phyloP scores from a whole-genome alignment of 1,284 basidiomycete genomes.

The Sparassis latifolia region DNA sequence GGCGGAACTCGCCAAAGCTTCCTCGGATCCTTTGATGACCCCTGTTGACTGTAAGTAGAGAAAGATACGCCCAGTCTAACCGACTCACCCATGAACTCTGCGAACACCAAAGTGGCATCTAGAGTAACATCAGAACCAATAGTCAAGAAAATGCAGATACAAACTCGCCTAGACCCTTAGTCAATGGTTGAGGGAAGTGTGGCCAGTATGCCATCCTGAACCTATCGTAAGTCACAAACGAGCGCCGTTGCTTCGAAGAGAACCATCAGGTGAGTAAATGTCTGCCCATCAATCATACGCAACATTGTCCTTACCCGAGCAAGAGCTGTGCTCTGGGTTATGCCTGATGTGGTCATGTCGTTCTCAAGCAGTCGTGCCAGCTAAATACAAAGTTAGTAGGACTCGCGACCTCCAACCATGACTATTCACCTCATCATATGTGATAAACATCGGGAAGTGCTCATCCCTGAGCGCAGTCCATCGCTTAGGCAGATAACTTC shows the following conservation, averaged over 20 bases:
- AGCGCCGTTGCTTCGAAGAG: slow-evolving; percentile 19
- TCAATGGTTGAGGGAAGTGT: slow-evolving; percentile 49
- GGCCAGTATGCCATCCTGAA: slow-evolving; percentile 59
- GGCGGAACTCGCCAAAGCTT: slow-evolving; percentile 28
- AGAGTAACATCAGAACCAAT: background rate
- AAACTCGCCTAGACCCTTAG: slow-evolving; percentile 49
- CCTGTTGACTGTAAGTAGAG: slow-evolving; percentile 29
- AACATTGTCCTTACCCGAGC: background rate
- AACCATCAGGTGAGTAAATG: slow-evolving; percentile 18
- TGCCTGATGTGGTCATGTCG: slow-evolving; percentile 6
- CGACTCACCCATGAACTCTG: slow-evolving; percentile 55
- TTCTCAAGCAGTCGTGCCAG: slow-evolving; percentile 28
- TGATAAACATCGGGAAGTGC: slow-evolving; percentile 69
- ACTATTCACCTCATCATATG: slow-evolving; percentile 52
- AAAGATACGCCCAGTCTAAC: background rate
- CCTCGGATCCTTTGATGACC: slow-evolving; percentile 63
- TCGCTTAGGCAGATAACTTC: slow-evolving; percentile 40
- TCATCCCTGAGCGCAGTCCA: slow-evolving; percentile 52
- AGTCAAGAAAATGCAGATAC: background rate
- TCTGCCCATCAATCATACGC: slow-evolving; percentile 4
- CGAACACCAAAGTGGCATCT: slow-evolving; percentile 62
- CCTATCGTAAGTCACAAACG: slow-evolving; percentile 40
- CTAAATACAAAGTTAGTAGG: slow-evolving; percentile 19
- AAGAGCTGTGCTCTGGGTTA: background rate
- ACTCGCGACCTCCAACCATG: background rate